Base-by-base conservation (phyloP, 495 filamentous ascomycete genomes). In the Tuber aestivum region DNA sequence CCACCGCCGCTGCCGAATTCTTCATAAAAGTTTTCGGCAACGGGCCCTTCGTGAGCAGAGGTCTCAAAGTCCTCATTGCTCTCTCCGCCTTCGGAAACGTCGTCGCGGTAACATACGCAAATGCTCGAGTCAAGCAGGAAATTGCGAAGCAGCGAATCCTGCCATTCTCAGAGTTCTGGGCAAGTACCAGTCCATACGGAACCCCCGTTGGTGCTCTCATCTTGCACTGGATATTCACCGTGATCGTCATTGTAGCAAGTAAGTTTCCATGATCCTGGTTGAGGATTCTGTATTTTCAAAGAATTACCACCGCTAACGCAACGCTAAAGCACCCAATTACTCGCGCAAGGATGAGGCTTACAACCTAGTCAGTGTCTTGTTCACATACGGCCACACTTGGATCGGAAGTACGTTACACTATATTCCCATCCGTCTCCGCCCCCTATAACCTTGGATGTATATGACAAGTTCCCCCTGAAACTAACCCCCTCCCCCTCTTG, bases 131-230 rank as follows among this genome's bases (percentile, higher is more conserved):
- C 41, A 82, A 82, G 61, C 81, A 82, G 70, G 81, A 82, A 78
- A 82, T 82, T 61, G 81, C 81, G 20, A 82, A 82, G 71, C 70
- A 77, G n/a, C 71, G 80, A 21, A 82, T 82, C 38, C 72, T 82
- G 1, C 81, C 81, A 9, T 82, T 82, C 44, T 82, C 81, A 6
- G 48, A 45, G 42, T 82, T 73, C 35, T 82, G 81, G 72, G 81
- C 80, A 10, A 70, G 75, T 18, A 75, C 79, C 35, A 82, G 80
- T 44, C 80, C 77, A 18, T 82, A 82, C 61, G 73, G 70, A 32
- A 82, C 81, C 21, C 81, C 81, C 12, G 81, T 82, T 44, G 81
- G 81, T 37, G 81, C 80, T 23, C 61, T 82, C 27, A 74, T 74
- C 7, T 72, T 82, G 37, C 81, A 82, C 44, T 82, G 81, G 81